Conservation (phyloP, 495 filamentous ascomycete genomes). For the Rhypophila decipiens region DNA sequence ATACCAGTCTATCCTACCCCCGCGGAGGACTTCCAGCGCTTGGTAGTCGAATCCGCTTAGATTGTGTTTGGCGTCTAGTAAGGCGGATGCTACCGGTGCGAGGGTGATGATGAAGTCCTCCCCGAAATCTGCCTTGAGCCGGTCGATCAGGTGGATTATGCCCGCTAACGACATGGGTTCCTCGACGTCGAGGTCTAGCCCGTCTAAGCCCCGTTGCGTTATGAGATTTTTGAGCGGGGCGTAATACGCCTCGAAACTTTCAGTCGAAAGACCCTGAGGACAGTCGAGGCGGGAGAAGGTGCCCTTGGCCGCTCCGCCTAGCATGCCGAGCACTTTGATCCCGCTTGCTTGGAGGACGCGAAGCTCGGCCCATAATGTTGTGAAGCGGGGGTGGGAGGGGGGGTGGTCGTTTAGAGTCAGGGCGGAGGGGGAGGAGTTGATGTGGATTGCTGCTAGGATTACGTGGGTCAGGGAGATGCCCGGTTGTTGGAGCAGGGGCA, state of each 20-base stretch:
- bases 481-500: slow-evolving; percentile 59
- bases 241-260: slow-evolving; percentile 62
- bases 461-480: slow-evolving; percentile 58
- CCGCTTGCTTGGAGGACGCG: slow-evolving; percentile 57
- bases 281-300: slow-evolving; percentile 60
- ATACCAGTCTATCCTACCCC: slow-evolving; percentile 68
- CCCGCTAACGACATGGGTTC: slow-evolving; percentile 68
- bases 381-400: slow-evolving; percentile 49
- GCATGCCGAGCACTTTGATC: slow-evolving; percentile 72
- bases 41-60: slow-evolving; percentile 73
- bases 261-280: slow-evolving; percentile 27
- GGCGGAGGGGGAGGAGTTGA: slow-evolving; percentile 57
- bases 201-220: slow-evolving; percentile 55
- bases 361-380: slow-evolving; percentile 64
- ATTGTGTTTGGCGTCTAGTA: slow-evolving; percentile 49
- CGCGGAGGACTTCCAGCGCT: slow-evolving; percentile 59
- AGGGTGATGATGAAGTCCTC: slow-evolving; percentile 66
- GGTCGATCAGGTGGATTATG: slow-evolving; percentile 65
- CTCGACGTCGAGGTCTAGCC: slow-evolving; percentile 81
- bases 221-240: slow-evolving; percentile 54
- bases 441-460: slow-evolving; percentile 73
- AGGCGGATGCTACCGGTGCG: slow-evolving; percentile 70
- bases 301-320: slow-evolving; percentile 73
- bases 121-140: slow-evolving; percentile 68
- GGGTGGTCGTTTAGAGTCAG: slow-evolving; percentile 74